Evolutionary conservation across 805 yeast genomes (phyloP).

Genomic region (Starmerella potacharoeniae): DNA sequence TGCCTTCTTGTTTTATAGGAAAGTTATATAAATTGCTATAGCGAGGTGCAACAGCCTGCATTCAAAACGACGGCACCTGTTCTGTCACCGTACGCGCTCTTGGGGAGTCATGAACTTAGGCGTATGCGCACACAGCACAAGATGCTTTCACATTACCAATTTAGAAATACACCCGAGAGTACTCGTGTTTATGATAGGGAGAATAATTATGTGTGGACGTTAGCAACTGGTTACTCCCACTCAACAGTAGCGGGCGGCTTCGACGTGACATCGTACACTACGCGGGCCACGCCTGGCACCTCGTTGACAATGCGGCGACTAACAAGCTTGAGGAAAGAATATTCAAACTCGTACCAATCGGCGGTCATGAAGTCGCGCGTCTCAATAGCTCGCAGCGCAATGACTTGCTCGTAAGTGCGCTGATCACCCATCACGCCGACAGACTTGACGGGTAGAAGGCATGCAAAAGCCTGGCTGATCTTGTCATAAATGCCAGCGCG

Average conservation of each 20-base stretch:
- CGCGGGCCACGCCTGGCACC: slow-evolving; percentile 98
- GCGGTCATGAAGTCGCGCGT: slow-evolving; percentile 99
- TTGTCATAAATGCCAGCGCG: slow-evolving; percentile 84
- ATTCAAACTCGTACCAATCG: slow-evolving; percentile 95
- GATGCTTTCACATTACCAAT: no score
- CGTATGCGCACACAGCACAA: no score
- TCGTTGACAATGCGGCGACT: slow-evolving; percentile 96
- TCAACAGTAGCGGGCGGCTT: slow-evolving; percentile 99
- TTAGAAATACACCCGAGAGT: no score
- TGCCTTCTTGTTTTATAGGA: no score
- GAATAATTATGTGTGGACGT: neutral
- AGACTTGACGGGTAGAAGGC: slow-evolving; percentile 90
- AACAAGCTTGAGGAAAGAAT: slow-evolving; percentile 79
- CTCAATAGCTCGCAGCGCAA: slow-evolving; percentile 96
- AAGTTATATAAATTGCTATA: no score
- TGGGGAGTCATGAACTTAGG: no score
- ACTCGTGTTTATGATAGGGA: no score
- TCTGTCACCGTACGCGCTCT: no score
- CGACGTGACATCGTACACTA: slow-evolving; percentile 94
- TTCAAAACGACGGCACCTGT: no score
- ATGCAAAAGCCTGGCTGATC: slow-evolving; percentile 97
- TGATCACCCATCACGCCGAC: slow-evolving; percentile 99
- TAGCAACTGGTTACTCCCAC: slow-evolving; percentile 61
- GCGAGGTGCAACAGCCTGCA: no score
- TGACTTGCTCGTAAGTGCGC: slow-evolving; percentile 97